Evolutionary conservation across 345 rosid genomes (phyloP).

Genomic region (Hibiscus trionum): DNA sequence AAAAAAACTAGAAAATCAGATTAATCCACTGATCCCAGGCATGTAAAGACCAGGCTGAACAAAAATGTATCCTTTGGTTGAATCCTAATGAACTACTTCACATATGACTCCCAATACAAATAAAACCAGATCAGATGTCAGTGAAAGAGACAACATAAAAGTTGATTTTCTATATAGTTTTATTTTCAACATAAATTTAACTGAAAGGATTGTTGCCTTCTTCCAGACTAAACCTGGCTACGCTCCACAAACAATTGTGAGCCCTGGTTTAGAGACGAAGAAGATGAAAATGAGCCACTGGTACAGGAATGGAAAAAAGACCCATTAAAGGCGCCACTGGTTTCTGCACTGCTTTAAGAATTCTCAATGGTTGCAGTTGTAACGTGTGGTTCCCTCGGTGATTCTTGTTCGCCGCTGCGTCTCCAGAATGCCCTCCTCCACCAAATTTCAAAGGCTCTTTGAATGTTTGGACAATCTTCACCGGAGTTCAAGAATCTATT

Average conservation of each 20-base stretch:
- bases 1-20: not conserved
- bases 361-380: conserved; percentile 42
- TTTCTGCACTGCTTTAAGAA: conserved; percentile 14
- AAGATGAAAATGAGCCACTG: conserved; percentile 11
- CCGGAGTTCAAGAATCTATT: conserved; percentile 75
- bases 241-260: conserved; percentile 1
- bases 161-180: conserved; percentile 5
- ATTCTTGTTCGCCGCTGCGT: conserved; percentile 58
- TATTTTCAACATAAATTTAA: conserved; percentile 12
- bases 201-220: conserved; percentile 16
- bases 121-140: not conserved
- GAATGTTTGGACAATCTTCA: conserved; percentile 95
- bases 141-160: conserved; percentile 2
- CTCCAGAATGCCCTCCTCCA: conserved; percentile 96
- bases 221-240: conserved; percentile 31
- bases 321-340: conserved; percentile 8
- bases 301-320: conserved; percentile 3
- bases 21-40: not conserved
- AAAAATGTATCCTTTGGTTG: not conserved
- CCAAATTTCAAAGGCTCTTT: conserved; percentile 92
- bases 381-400: conserved; percentile 42
- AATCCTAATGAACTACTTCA: not conserved
- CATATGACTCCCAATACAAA: not conserved
- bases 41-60: not conserved
- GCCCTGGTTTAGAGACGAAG: conserved; percentile 33